These are phyloP conservation scores for Malbranchea cinnamomea DNA, from an alignment of 2,329 filamentous ascomycete species.

Conservation along the genomic window DNA sequence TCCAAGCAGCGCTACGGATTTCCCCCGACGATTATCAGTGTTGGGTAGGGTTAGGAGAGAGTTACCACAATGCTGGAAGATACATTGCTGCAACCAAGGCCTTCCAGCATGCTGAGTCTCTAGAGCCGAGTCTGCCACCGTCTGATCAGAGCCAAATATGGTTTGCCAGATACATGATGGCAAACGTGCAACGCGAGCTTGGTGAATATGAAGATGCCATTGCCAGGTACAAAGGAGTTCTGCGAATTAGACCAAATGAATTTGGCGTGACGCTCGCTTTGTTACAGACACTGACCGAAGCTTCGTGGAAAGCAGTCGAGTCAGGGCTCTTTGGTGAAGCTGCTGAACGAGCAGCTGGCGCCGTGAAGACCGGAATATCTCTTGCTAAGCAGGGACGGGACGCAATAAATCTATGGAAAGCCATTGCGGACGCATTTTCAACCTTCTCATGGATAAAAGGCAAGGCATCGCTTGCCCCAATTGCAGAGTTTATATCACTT, in stretches of 20 bases:
- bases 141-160: constrained; percentile 55
- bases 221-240: constrained; percentile 57
- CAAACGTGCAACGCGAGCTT: constrained; percentile 83
- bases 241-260: constrained; percentile 53
- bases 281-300: constrained; percentile 77
- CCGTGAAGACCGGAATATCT: constrained; percentile 50
- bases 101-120: constrained; percentile 66
- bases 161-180: constrained; percentile 95
- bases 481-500: constrained; percentile 39
- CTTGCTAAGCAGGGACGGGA: constrained; percentile 47
- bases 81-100: constrained; percentile 91
- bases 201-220: constrained; percentile 82
- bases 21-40: constrained; percentile 81
- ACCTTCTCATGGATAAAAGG: constrained; percentile 68
- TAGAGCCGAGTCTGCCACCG: constrained; percentile 47
- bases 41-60: constrained; percentile 93
- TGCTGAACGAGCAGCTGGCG: constrained; percentile 51
- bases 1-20: constrained; percentile 75
- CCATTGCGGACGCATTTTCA: constrained; percentile 73
- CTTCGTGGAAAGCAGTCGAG: constrained; percentile 59
- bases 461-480: constrained; percentile 48
- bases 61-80: constrained; percentile 84
- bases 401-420: constrained; percentile 93
- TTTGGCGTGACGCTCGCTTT: constrained; percentile 78
- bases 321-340: constrained; percentile 79